Evolutionary conservation across 345 rosid species (phyloP).

Genomic region (Eucalyptus decipiens): DNA sequence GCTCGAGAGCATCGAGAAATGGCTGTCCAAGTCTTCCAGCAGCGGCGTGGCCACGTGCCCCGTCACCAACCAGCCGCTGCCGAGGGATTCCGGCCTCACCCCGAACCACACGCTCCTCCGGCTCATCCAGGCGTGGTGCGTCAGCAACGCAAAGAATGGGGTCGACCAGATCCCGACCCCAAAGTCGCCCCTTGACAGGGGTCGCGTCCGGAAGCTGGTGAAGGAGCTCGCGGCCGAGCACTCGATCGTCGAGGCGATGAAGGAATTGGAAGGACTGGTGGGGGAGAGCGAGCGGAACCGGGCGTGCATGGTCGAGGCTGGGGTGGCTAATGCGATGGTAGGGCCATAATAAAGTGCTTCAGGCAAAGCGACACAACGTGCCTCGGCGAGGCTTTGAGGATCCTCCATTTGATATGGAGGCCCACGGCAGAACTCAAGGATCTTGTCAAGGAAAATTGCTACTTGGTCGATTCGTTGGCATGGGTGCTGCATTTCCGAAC

Average conservation of each 20-base stretch:
- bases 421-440: conserved; percentile 7
- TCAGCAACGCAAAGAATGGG: neutral
- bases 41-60: conserved; percentile 20
- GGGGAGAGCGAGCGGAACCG: conserved; percentile 16
- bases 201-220: conserved; percentile 6
- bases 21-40: conserved; percentile 16
- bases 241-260: neutral
- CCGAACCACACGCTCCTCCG: conserved; percentile 39
- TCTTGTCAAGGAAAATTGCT: conserved; percentile 7
- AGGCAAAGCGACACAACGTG: neutral
- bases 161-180: conserved; percentile 16
- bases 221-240: conserved; percentile 6
- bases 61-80: conserved; percentile 38
- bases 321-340: conserved; percentile 7
- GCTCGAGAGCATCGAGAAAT: conserved; percentile 42
- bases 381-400: conserved; percentile 20
- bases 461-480: conserved; percentile 19
- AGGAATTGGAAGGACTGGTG: conserved; percentile 15
- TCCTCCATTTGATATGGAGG: conserved; percentile 14
- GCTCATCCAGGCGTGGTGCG: conserved; percentile 48
- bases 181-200: conserved; percentile 7
- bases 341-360: conserved; percentile 5
- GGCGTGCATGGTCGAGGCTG: conserved; percentile 17
- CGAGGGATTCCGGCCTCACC: conserved; percentile 17
- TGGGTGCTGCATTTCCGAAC: conserved; percentile 9